Conservation (phyloP, 768 basidiomycete genomes). For the Boletus tomentosulus region DNA sequence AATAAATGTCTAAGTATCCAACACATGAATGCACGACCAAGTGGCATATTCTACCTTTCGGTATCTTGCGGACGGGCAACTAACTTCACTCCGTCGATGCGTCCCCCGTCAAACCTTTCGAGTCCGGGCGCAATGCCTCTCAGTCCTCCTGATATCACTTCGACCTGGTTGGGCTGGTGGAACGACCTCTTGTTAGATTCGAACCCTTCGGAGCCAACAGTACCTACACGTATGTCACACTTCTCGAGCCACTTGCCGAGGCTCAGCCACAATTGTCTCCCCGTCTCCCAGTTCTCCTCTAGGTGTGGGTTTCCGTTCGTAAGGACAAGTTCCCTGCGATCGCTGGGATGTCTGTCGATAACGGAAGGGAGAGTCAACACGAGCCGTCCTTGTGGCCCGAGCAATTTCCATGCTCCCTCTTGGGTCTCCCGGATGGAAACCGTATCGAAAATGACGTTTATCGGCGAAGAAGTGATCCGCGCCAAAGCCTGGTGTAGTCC, state of each 20-base stretch:
- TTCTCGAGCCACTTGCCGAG: conserved; percentile 29
- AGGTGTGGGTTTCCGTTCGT: conserved; percentile 31
- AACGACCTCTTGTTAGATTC: not conserved
- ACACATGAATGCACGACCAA: conserved; percentile 16
- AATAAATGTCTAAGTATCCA: conserved; percentile 23
- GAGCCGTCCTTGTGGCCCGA: conserved; percentile 37
- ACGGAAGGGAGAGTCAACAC: conserved; percentile 32
- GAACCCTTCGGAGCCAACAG: not conserved
- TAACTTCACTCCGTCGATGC: conserved; percentile 44
- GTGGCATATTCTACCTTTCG: conserved; percentile 28
- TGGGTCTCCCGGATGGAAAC: conserved; percentile 39
- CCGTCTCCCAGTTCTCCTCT: conserved; percentile 33
- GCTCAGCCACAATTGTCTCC: conserved; percentile 29
- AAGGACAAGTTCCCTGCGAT: conserved; percentile 28
- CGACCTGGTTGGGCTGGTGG: conserved; percentile 40
- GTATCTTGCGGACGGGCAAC: conserved; percentile 43
- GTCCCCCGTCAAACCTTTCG: conserved; percentile 36
- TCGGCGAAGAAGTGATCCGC: conserved; percentile 34
- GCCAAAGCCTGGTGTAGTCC: conserved; percentile 33
- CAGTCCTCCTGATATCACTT: conserved; percentile 40
- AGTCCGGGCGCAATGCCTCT: conserved; percentile 41
- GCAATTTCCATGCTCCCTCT: conserved; percentile 32
- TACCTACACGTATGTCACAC: conserved; percentile 29
- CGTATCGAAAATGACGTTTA: conserved; percentile 37
- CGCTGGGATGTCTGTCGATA: conserved; percentile 23